Conservation (phyloP, 2,329 filamentous ascomycete species). For the Dendrostoma leiphaemia region DNA sequence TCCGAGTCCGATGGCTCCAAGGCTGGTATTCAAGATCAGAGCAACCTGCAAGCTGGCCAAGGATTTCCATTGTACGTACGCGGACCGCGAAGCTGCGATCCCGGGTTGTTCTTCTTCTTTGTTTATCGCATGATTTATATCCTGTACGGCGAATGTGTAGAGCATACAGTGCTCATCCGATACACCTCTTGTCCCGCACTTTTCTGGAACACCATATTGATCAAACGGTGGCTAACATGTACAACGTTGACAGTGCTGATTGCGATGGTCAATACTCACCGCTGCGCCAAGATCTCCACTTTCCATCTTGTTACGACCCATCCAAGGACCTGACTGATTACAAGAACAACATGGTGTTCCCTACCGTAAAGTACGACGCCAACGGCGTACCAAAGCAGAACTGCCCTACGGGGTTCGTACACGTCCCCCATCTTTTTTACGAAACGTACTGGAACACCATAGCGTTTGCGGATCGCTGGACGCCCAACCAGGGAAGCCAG, state of each 20-base stretch:
- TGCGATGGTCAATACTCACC: constrained; percentile 64
- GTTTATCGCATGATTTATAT: neutral
- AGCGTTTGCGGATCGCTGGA: constrained; percentile 51
- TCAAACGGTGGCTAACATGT: neutral
- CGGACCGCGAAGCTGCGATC: neutral
- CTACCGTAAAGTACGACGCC: constrained; percentile 37
- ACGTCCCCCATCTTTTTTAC: constrained; percentile 56
- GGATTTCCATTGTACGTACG: constrained; percentile 60
- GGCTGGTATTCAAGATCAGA: constrained; percentile 54
- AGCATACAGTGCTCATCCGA: neutral
- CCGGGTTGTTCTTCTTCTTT: no score
- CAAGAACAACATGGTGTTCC: constrained; percentile 65
- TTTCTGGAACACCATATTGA: neutral
- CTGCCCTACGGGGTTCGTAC: constrained; percentile 54
- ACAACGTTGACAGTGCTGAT: constrained; percentile 37
- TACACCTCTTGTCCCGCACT: no score
- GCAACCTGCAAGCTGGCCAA: constrained; percentile 54
- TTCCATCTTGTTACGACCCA: constrained; percentile 74
- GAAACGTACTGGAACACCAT: constrained; percentile 62
- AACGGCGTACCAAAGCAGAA: constrained; percentile 49
- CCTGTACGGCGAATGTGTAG: neutral
- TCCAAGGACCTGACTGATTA: constrained; percentile 56
- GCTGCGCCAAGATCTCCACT: constrained; percentile 65
- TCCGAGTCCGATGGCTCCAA: constrained; percentile 58
- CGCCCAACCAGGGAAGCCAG: constrained; percentile 50